Conservation (phyloP, 441 rosid species). For the Gossypium gossypioides region DNA sequence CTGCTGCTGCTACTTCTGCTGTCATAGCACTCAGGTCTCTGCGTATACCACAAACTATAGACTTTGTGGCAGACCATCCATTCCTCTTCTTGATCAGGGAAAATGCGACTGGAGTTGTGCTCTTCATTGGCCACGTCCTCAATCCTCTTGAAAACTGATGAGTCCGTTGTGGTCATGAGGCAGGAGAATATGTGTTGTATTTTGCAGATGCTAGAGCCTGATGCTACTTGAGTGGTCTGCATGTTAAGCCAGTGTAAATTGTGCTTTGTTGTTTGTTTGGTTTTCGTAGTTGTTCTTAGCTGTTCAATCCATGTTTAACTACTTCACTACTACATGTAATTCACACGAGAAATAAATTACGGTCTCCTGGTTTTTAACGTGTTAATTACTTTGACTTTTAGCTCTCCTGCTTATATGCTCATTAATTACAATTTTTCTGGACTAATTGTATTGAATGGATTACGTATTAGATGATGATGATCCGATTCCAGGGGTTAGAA, state of each 20-base stretch:
- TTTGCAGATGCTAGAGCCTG: background rate
- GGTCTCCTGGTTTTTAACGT: background rate
- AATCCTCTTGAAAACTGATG: constrained; percentile 34
- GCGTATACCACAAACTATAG: background rate
- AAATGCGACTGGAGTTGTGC: constrained; percentile 43
- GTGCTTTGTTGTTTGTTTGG: background rate
- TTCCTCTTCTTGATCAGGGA: constrained; percentile 64
- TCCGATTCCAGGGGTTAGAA: no score
- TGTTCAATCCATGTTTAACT: background rate
- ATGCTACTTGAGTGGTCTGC: background rate
- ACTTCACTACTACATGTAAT: background rate
- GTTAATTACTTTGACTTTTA: background rate
- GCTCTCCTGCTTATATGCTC: no score
- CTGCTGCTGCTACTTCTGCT: constrained; percentile 54
- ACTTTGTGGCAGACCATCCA: constrained; percentile 77
- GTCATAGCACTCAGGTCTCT: background rate
- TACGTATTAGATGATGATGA: no score
- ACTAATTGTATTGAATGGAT: no score
- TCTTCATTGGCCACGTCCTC: constrained; percentile 62
- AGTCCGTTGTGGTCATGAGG: background rate
- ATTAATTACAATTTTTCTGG: no score
- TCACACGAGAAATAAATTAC: background rate
- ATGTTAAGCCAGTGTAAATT: background rate
- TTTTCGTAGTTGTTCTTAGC: background rate
- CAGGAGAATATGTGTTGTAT: background rate